These are phyloP conservation scores for Tulasnella calospora DNA, from an alignment of 768 basidiomycete genomes.

Conservation along the genomic window DNA sequence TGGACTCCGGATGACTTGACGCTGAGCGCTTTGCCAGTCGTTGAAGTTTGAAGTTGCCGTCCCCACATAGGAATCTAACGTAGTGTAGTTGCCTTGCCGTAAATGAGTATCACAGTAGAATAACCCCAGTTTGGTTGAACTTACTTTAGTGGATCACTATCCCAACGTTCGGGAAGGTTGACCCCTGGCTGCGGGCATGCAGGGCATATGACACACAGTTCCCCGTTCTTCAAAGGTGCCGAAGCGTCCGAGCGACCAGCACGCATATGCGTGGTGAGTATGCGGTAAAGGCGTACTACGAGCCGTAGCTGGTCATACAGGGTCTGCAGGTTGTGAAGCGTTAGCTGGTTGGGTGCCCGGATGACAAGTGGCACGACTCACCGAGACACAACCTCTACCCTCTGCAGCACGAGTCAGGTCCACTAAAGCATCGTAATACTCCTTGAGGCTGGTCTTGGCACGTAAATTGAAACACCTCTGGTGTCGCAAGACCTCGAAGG, in stretches of 20 bases:
- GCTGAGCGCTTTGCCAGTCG: not conserved
- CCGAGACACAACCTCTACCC: too few species aligned
- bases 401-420: too few species aligned
- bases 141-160: not conserved
- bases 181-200: too few species aligned
- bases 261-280: not conserved
- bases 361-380: too few species aligned
- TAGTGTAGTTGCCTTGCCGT: not conserved
- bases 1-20: not conserved
- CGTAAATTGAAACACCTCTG: not conserved
- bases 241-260: not conserved
- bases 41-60: not conserved
- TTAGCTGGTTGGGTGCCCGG: not conserved
- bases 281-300: not conserved
- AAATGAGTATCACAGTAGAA: too few species aligned
- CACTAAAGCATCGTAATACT: too few species aligned
- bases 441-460: not conserved
- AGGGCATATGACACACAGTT: too few species aligned
- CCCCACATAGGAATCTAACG: not conserved
- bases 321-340: too few species aligned
- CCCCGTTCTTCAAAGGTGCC: too few species aligned
- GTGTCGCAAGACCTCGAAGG: not conserved
- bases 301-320: not conserved
- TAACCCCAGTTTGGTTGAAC: too few species aligned
- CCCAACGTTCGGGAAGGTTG: not conserved